Base-by-base conservation (phyloP, 1,284 basidiomycete species). In the Retiboletus fuscus region DNA sequence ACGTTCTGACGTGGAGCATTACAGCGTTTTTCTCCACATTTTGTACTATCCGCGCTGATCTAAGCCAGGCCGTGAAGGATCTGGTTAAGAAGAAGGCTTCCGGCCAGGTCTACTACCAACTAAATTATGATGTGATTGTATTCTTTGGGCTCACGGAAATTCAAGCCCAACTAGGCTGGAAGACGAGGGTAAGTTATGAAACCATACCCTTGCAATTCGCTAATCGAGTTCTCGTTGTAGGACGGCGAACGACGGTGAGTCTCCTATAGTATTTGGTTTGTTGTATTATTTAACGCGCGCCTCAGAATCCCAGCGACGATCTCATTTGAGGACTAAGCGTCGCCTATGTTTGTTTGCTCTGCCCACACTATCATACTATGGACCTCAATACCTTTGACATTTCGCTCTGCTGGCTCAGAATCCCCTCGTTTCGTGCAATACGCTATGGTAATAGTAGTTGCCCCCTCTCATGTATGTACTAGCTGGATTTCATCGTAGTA, bases 41-140 rank as follows among this genome's bases (percentile, higher is more conserved):
- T 4, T 74, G 72, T 41, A 66, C 39, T 6, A 53, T 73, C 22
- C 46, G 18, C 0, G 62, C 6, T 18, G 68, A 73, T 24, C 46
- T 73, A 15, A 55, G 72, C 28, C 16, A 44, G 60, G 72, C 72
- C 1, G 18, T 18, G 3, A 55, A 58, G 5, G 69, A 66, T 39
- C 24, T 74, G 3, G 28, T 53, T 6, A n/a, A 2, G n/a, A 63
- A 53, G 55, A 46, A 34, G 3, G 18, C 51, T 34, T 44, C 28
- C 3, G 67, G 58, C 20, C 51, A 39, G 5, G 28, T 53, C 16
- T 68, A 47, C 64, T 73, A 73, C 41, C 58, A 64, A 41, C 49
- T 74, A 20, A 69, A 74, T 61, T 73, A 73, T n/a, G 61, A 74
- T 34, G 73, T 73, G n/a, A 58, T 72, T 22, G 28, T 73, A 5